These are phyloP conservation scores for Flaveria sonorensis DNA, from an alignment of 129 eudicot species.

Conservation along the genomic window DNA sequence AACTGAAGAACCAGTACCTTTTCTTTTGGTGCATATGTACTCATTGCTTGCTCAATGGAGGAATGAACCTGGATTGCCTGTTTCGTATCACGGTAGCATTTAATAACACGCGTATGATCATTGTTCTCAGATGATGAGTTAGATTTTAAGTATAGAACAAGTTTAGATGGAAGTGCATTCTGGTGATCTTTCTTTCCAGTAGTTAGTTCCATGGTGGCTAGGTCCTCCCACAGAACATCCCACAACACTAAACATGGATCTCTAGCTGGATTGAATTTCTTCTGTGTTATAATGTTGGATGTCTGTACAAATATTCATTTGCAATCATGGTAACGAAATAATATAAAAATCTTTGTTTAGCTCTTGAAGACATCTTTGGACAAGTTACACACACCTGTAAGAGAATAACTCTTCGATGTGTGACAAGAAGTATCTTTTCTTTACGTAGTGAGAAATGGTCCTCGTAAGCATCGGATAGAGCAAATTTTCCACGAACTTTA, in stretches of 20 bases:
- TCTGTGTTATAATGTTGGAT: slow-evolving; percentile 74
- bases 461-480: slow-evolving; percentile 93
- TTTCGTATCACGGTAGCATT: slow-evolving; percentile 76
- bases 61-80: slow-evolving; percentile 82
- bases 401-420: slow-evolving; percentile 85
- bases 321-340: background rate
- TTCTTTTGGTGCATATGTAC: slow-evolving; percentile 71
- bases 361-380: background rate
- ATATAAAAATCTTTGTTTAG: background rate
- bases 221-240: slow-evolving; percentile 92
- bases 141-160: slow-evolving; percentile 54
- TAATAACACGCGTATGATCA: slow-evolving; percentile 80
- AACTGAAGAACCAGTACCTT: slow-evolving; percentile 45
- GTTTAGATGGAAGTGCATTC: slow-evolving; percentile 77
- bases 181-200: slow-evolving; percentile 85
- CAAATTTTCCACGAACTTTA: slow-evolving; percentile 98
- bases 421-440: slow-evolving; percentile 76
- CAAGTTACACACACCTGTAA: slow-evolving; percentile 63
- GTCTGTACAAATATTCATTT: slow-evolving; percentile 39
- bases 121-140: slow-evolving; percentile 57
- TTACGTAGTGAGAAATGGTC: slow-evolving; percentile 87
- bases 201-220: slow-evolving; percentile 80
- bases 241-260: slow-evolving; percentile 94
- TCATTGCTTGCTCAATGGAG: slow-evolving; percentile 79
- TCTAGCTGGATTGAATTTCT: slow-evolving; percentile 87